These are phyloP conservation scores for Globisporangium iwayamae DNA, from an alignment of 352 stramenopile species.

Conservation along the genomic window DNA sequence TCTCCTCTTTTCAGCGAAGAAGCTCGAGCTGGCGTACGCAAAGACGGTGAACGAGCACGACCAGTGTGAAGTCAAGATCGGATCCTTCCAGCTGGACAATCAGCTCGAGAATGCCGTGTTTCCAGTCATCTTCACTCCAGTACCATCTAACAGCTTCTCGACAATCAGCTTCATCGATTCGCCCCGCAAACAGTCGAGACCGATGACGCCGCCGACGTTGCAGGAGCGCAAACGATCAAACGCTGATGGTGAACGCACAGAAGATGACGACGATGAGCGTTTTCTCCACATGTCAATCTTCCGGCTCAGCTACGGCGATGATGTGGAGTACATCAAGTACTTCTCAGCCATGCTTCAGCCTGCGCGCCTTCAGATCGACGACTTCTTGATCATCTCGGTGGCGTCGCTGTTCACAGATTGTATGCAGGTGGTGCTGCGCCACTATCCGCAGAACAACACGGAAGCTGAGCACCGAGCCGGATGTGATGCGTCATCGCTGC, in stretches of 20 bases:
- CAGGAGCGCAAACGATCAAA: conserved; percentile 15
- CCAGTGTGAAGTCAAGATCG: conserved; percentile 79
- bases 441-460: conserved; percentile 20
- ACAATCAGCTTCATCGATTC: conserved; percentile 21
- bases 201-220: conserved; percentile 15
- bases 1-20: conserved; percentile 62
- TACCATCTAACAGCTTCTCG: conserved; percentile 34
- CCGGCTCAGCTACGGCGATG: conserved; percentile 71
- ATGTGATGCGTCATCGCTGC: neutral
- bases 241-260: conserved; percentile 12
- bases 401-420: conserved; percentile 40
- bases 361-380: conserved; percentile 52
- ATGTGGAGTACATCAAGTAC: conserved; percentile 88
- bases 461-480: neutral
- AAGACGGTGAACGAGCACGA: conserved; percentile 73
- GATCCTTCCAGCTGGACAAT: conserved; percentile 83
- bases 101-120: conserved; percentile 73
- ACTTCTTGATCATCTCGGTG: conserved; percentile 52
- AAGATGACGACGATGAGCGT: conserved; percentile 21
- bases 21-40: conserved; percentile 63
- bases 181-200: conserved; percentile 10
- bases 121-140: conserved; percentile 77
- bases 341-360: conserved; percentile 81
- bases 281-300: conserved; percentile 83
- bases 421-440: conserved; percentile 35